Base-by-base conservation (phyloP, 306 rosid genomes). In the Luffa acutangula region DNA sequence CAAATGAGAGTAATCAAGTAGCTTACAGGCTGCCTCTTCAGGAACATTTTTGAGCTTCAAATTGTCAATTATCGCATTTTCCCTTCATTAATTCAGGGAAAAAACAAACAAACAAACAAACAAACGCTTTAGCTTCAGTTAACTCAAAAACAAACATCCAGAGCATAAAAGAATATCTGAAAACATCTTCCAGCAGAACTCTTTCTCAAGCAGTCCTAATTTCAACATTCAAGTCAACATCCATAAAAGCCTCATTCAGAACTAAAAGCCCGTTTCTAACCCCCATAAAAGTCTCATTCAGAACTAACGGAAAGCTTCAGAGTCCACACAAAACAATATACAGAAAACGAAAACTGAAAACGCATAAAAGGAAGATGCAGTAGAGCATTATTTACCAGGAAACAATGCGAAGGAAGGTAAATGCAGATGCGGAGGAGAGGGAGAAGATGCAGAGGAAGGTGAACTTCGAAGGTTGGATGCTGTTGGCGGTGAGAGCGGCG, bases 401-500 rank as follows among this genome's bases (percentile, higher is more conserved):
- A 74, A 88, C 43, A 75, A 89, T 51, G n/a, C 86, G 64, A 80
- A 93, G 85, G 81, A 93, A 85, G 76, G 88, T 87, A 78, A 89
- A 81, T 60, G 94, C 88, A 36, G 97, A 87, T 66, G 85, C 89
- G 49, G 90, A 85, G 82, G 90, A 89, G 90, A 93, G 83, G 39
- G 85, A 91, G 80, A 88, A 66, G 85, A 85, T 79, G 78, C 85
- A 85, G 48, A 91, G 78, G 84, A 90, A 75, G 11, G 93, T 81
- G 83, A 82, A 83, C 39, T 84, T 89, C 34, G 97, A 86, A 84
- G 97, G 97, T 12, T 83, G 97, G 63, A 93, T 80, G 72, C 99
- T 93, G 73, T 78, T 89, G 82, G 96, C 85, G 36, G 97, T 95
- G 58, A 95, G 94, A 17, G 90, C 93, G 3, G 96, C 90, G 6